Evolutionary conservation across 768 basidiomycete genomes (phyloP).

Genomic region (Russula sp.): DNA sequence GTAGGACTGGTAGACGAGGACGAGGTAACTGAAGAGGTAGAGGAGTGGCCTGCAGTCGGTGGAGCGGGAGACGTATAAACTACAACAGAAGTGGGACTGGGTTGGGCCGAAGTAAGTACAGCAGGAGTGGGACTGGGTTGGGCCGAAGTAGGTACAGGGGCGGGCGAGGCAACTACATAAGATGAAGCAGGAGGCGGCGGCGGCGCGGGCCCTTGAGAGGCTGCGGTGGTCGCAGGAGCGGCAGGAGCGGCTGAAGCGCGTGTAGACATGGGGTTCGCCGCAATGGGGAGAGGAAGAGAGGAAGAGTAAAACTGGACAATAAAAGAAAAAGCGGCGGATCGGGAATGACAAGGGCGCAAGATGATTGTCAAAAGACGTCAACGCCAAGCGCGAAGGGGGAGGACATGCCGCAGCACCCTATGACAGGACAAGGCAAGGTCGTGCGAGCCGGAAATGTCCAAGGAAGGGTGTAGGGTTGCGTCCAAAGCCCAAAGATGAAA

Average conservation of each 20-base stretch:
- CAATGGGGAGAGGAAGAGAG: background rate
- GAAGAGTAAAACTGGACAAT: background rate
- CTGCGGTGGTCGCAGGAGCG: background rate
- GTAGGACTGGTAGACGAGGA: too few species aligned
- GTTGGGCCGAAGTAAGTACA: background rate
- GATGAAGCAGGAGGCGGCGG: background rate
- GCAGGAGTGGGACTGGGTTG: too few species aligned
- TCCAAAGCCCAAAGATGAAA: conserved; percentile 1
- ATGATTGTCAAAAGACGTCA: background rate
- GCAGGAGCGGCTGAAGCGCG: background rate
- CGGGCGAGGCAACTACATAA: background rate
- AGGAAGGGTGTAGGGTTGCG: background rate
- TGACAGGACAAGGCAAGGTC: too few species aligned
- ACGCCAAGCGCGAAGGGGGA: too few species aligned
- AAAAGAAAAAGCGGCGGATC: background rate
- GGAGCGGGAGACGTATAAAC: too few species aligned
- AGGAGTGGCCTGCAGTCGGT: too few species aligned
- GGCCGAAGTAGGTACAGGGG: too few species aligned
- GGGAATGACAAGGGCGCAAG: conserved; percentile 5
- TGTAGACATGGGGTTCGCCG: background rate
- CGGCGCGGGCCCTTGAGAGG: background rate
- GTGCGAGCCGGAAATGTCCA: background rate
- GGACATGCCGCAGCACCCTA: too few species aligned
- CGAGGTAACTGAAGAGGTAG: too few species aligned
- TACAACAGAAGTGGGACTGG: background rate